Base-by-base conservation (phyloP, 2,329 filamentous ascomycete species). In the Fusarium metavorans region DNA sequence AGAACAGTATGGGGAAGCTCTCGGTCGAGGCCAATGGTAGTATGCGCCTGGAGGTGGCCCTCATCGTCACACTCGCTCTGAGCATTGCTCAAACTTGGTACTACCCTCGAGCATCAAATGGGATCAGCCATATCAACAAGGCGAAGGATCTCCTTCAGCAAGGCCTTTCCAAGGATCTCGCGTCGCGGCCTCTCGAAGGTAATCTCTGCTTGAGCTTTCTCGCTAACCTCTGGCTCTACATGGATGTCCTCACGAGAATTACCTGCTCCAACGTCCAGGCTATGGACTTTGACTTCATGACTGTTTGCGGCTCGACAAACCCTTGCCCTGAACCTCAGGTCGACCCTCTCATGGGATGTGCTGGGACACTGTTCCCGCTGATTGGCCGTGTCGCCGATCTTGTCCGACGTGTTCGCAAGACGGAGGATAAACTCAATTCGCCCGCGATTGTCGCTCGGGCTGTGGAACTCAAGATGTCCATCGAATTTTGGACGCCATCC, bases 321-420 rank as follows among this genome's bases (percentile, higher is more conserved):
- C 20, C 34, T 18, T 48, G 57, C 23, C 41, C 64, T 9, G 23
- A 43, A 2, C 18, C 39, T n/a, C 60, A 65, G 30, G 37, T 72
- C 3, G 70, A 72, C 35, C 70, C 67, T 43, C 61, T 72, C 8
- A 72, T 72, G 70, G 70, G 70, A 37, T 72, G 57, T 13, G 70
- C 70, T 4, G 60, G 41, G 14, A 43, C 67, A 18, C 23, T 72
- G 2, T 72, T 72, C 54, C 70, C 70, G 14, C 37, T 70, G 16
- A 61, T 72, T 37, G 70, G 70, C 6, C 70, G 70, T 4, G 70
- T 72, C 7, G 70, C 70, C 9, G 70, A 70, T 13, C 61, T 72
- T 13, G 70, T 71, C 14, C 48, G 34, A 27, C 64, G 67, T 9
- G 64, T 72, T 9, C 63, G 70, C 25, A 43, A 34, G n/a, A 52